phyloP scores from a whole-genome alignment of 176 grass and related monocot genomes.

The Hsuehochloa calcarea region DNA sequence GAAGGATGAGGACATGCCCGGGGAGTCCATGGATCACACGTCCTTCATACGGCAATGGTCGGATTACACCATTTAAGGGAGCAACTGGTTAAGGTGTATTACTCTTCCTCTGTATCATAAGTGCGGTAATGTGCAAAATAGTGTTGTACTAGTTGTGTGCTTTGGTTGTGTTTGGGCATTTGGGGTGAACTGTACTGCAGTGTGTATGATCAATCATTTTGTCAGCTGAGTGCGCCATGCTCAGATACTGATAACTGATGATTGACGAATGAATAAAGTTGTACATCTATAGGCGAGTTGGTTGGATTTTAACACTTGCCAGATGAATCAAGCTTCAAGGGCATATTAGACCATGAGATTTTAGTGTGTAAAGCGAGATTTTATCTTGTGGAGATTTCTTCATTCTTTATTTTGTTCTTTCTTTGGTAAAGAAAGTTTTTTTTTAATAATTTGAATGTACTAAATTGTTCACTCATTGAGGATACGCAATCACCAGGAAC shows the following conservation, averaged over 20 bases:
- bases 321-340: slow-evolving; percentile 2
- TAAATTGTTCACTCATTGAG: not conserved
- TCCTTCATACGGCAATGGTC: slow-evolving; percentile 90
- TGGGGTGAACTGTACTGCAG: not conserved
- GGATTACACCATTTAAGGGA: slow-evolving; percentile 67
- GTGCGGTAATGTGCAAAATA: slow-evolving; percentile 16
- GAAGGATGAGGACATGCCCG: slow-evolving; percentile 62
- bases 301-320: not conserved
- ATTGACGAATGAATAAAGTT: slow-evolving; percentile 29
- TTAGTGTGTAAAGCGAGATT: not conserved
- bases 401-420: not conserved
- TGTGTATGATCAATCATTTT: slow-evolving; percentile 22
- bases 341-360: not conserved
- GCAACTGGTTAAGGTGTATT: slow-evolving; percentile 27
- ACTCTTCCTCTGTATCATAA: slow-evolving; percentile 25
- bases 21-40: slow-evolving; percentile 98
- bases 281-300: not conserved
- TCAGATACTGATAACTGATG: not conserved
- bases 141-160: not conserved
- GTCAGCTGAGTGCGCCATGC: slow-evolving; percentile 8
- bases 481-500: not conserved
- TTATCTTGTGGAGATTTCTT: not conserved
- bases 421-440: not conserved
- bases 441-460: not conserved
- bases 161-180: not conserved